phyloP scores from a whole-genome alignment of 225 moss, liverwort and hornwort genomes.

The Physcomitrium patens region DNA sequence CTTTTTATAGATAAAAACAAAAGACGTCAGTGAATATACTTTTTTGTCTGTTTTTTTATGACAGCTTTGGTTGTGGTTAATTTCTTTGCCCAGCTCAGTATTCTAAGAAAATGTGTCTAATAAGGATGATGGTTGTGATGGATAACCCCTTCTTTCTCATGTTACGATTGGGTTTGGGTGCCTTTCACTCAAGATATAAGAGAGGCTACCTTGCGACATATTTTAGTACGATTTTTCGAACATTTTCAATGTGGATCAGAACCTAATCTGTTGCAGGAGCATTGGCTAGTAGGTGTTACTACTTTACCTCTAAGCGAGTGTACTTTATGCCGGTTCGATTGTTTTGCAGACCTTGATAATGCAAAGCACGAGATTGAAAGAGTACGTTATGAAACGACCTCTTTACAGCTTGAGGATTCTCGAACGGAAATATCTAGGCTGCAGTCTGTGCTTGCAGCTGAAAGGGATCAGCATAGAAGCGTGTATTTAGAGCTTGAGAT shows the following conservation, averaged over 20 bases:
- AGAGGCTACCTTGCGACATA: no score
- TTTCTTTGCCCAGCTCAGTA: background rate
- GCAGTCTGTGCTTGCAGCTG: slow-evolving; percentile 45
- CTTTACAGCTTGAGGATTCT: slow-evolving; percentile 33
- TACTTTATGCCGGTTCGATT: background rate
- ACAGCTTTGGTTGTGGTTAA: background rate
- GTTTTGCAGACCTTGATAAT: slow-evolving; percentile 45
- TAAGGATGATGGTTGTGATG: background rate
- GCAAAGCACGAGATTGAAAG: slow-evolving; percentile 44
- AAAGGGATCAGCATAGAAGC: slow-evolving; percentile 20
- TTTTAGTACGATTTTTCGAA: no score
- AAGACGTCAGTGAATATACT: background rate
- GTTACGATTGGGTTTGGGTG: background rate
- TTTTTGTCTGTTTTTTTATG: background rate
- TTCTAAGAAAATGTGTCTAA: background rate
- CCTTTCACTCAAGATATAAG: background rate
- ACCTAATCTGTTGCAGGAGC: no score
- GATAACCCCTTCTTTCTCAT: no score
- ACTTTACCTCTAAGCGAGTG: background rate
- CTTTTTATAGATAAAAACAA: background rate
- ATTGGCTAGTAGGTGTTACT: background rate
- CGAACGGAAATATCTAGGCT: slow-evolving; percentile 39
- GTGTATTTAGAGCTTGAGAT: slow-evolving; percentile 42
- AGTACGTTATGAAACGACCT: slow-evolving; percentile 18
- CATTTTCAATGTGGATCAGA: no score